These are phyloP conservation scores for Russula olivacea DNA, from an alignment of 768 basidiomycete species.

Conservation along the genomic window DNA sequence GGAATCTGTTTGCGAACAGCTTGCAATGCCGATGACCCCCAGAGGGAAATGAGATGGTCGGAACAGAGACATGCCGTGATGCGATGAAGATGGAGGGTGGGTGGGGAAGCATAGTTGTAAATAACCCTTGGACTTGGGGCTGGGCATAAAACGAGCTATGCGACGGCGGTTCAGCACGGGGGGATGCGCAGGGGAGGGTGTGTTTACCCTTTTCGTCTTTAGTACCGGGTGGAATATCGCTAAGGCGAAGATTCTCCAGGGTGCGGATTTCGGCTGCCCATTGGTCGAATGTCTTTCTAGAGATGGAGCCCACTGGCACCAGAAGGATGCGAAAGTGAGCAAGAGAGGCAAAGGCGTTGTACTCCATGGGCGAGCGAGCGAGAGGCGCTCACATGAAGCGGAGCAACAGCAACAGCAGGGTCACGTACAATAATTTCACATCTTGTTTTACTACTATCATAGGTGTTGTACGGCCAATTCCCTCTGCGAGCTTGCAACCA, in stretches of 20 bases:
- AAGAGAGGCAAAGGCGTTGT: constrained; percentile 69
- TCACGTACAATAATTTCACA: not conserved
- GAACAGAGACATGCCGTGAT: constrained; percentile 64
- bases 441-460: not conserved
- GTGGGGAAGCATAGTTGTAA: constrained; percentile 76
- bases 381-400: not conserved
- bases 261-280: constrained; percentile 69
- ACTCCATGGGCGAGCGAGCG: constrained; percentile 46
- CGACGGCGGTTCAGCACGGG: constrained; percentile 8
- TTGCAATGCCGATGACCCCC: constrained; percentile 83
- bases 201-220: constrained; percentile 68
- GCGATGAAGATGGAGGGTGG: constrained; percentile 66
- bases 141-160: constrained; percentile 79
- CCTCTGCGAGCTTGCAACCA: not conserved
- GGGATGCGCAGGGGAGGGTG: not conserved
- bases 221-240: constrained; percentile 75
- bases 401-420: not conserved
- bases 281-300: constrained; percentile 59
- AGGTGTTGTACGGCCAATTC: constrained; percentile 4
- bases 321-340: constrained; percentile 83
- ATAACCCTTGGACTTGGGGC: constrained; percentile 64
- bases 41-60: constrained; percentile 78
- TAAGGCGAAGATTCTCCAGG: constrained; percentile 67
- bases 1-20: constrained; percentile 52
- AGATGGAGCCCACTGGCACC: constrained; percentile 77